Conservation (phyloP, 345 rosid genomes). For the Physaria fendleri region DNA sequence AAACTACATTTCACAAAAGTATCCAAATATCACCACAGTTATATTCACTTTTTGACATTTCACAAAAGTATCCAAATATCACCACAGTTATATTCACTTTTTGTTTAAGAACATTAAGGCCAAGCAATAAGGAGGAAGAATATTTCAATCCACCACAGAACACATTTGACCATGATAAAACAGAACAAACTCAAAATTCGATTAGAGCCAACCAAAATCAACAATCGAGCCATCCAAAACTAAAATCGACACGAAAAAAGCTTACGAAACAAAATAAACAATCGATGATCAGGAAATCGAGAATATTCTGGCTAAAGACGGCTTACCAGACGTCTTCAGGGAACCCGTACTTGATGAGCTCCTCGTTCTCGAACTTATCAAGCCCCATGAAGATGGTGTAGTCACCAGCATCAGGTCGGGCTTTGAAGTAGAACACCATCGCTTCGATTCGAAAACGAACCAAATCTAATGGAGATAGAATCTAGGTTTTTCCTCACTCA, state of each 20-base stretch:
- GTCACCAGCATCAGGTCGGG: slow-evolving; percentile 91
- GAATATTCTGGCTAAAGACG: neutral
- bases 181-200: neutral
- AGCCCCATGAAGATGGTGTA: slow-evolving; percentile 99
- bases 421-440: slow-evolving; percentile 96
- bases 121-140: neutral
- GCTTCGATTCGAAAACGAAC: slow-evolving; percentile 22
- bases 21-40: neutral
- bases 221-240: neutral
- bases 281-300: neutral
- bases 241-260: neutral
- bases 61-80: neutral
- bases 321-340: slow-evolving; percentile 94
- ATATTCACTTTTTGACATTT: no score
- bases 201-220: neutral
- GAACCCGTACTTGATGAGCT: slow-evolving; percentile 96
- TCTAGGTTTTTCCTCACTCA: slow-evolving; percentile 31
- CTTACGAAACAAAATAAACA: neutral
- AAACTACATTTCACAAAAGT: neutral
- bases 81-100: neutral
- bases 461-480: slow-evolving; percentile 27
- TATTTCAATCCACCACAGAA: neutral
- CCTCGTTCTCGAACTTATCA: slow-evolving; percentile 99
- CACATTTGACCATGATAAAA: neutral
- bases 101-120: neutral